Evolutionary conservation across 2,329 filamentous ascomycete genomes (phyloP).

Genomic region (Penicillium hordei): DNA sequence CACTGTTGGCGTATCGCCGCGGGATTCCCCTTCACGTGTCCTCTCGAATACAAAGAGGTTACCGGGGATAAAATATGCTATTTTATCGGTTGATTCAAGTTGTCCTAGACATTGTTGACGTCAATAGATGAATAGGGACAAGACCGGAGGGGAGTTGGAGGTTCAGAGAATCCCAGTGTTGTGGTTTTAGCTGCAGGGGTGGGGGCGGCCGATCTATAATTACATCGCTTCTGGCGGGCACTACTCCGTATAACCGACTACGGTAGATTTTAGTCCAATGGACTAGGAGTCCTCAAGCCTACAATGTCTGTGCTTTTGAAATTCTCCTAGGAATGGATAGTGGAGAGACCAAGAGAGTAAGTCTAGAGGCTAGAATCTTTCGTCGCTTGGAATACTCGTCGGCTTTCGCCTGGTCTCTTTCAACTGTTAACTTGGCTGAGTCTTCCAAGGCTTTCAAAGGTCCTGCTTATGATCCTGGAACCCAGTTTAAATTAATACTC

Average conservation of each 20-base stretch:
- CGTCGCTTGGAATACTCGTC: background rate
- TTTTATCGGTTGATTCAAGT: background rate
- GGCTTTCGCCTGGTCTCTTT: background rate
- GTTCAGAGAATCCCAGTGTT: constrained; percentile 28
- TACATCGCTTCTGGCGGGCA: constrained; percentile 22
- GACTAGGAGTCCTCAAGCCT: background rate
- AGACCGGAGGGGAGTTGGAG: constrained; percentile 13
- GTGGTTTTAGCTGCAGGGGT: constrained; percentile 37
- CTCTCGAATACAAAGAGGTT: background rate
- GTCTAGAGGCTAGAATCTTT: background rate
- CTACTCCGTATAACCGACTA: constrained; percentile 2
- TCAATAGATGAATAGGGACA: constrained; percentile 9
- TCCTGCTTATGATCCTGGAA: background rate
- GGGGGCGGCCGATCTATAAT: constrained; percentile 31
- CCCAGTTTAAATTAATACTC: background rate
- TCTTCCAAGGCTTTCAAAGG: background rate
- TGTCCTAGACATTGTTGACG: constrained; percentile 3
- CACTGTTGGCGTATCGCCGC: background rate
- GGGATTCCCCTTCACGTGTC: background rate
- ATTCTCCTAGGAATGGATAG: background rate
- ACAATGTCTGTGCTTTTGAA: constrained; percentile 13
- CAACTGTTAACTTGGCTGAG: background rate
- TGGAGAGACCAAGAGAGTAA: background rate
- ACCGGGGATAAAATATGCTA: background rate
- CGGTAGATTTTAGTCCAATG: constrained; percentile 14